phyloP scores from a whole-genome alignment of 768 basidiomycete genomes.

The Exsudoporus frostii region DNA sequence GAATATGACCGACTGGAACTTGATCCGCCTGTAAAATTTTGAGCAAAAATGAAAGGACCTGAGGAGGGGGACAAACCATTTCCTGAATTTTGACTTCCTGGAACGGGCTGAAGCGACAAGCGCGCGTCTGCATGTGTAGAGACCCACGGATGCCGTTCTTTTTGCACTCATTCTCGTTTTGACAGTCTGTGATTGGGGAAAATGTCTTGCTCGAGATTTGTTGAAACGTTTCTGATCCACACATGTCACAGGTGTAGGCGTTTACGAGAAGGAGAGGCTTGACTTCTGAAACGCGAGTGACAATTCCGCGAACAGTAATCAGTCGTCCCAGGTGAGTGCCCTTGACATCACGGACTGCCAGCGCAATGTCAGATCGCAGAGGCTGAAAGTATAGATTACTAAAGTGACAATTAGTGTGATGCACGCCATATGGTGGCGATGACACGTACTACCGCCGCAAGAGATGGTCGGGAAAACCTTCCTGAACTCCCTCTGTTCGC shows the following conservation, averaged over 20 bases:
- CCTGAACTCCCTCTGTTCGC: slow-evolving; percentile 67
- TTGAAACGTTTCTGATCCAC: slow-evolving; percentile 98
- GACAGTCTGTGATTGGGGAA: slow-evolving; percentile 83
- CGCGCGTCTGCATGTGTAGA: slow-evolving; percentile 97
- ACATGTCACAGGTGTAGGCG: slow-evolving; percentile 97
- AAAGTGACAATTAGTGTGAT: slow-evolving; percentile 15
- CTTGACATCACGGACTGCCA: slow-evolving; percentile 91
- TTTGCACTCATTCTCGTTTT: slow-evolving; percentile 80
- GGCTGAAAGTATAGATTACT: slow-evolving; percentile 96
- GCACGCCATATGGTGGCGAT: background rate
- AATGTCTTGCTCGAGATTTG: slow-evolving; percentile 93
- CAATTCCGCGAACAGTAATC: slow-evolving; percentile 96
- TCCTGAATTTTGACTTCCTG: slow-evolving; percentile 99
- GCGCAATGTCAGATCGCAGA: slow-evolving; percentile 63
- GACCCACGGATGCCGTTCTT: slow-evolving; percentile 86
- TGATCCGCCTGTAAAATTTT: slow-evolving; percentile 74
- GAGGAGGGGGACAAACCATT: slow-evolving; percentile 57
- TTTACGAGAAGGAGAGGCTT: slow-evolving; percentile 96
- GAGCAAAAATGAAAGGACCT: background rate
- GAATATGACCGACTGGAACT: slow-evolving; percentile 99
- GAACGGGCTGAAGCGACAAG: slow-evolving; percentile 95
- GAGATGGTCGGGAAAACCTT: slow-evolving; percentile 86
- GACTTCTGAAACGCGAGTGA: slow-evolving; percentile 98
- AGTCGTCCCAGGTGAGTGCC: slow-evolving; percentile 84
- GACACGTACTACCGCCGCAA: slow-evolving; percentile 88